phyloP scores from a whole-genome alignment of 1,139 yeast species.

The Yamadazyma diospyri region DNA sequence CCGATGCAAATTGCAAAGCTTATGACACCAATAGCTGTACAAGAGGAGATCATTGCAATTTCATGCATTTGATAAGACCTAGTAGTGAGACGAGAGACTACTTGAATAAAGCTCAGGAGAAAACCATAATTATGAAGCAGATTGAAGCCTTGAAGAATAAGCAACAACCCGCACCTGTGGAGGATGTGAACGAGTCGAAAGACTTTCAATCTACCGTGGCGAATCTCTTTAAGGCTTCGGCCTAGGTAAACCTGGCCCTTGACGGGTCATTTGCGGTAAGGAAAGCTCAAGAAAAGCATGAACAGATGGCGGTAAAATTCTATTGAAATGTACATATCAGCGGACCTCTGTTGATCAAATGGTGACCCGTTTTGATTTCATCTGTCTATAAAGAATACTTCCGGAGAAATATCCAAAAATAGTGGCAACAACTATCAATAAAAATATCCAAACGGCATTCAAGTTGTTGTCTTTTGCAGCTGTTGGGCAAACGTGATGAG shows the following conservation, averaged over 20 bases:
- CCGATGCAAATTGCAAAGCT: constrained; percentile 73
- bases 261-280: neutral
- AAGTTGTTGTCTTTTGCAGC: constrained; percentile 56
- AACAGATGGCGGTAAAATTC: no score
- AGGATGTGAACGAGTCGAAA: constrained; percentile 1
- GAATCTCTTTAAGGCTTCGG: constrained; percentile 10
- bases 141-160: constrained; percentile 4
- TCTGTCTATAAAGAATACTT: constrained; percentile 44
- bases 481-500: constrained; percentile 87
- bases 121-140: constrained; percentile 17
- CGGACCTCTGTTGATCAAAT: no score
- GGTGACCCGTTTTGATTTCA: constrained; percentile 6
- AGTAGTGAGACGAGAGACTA: constrained; percentile 35
- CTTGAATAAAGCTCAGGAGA: constrained; percentile 39
- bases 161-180: constrained; percentile 1
- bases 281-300: neutral
- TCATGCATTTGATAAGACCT: constrained; percentile 75
- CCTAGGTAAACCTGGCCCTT: neutral
- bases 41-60: constrained; percentile 73
- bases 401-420: constrained; percentile 54
- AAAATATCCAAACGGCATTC: constrained; percentile 59
- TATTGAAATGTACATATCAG: no score
- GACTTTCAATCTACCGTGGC: constrained; percentile 14
- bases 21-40: constrained; percentile 62
- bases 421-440: constrained; percentile 52